Conservation (phyloP, 2,329 filamentous ascomycete species). For the Tympanopsis confertula region DNA sequence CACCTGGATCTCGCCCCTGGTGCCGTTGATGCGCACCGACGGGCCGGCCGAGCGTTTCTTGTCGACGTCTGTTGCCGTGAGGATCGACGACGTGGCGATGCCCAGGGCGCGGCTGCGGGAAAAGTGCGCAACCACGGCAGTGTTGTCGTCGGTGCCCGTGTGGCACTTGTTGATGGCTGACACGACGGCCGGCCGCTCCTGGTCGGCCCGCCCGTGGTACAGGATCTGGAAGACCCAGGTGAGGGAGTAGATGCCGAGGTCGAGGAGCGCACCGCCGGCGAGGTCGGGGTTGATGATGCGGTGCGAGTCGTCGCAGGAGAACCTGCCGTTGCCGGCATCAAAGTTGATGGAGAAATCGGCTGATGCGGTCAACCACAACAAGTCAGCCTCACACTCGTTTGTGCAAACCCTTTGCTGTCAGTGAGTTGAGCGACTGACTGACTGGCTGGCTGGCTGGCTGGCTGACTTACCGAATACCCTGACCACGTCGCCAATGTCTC, state of each 20-base stretch:
- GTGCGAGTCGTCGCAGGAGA: constrained; percentile 47
- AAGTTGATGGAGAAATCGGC: constrained; percentile 51
- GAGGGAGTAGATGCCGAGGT: constrained; percentile 78
- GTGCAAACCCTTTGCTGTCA: too few species aligned
- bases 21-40: constrained; percentile 69
- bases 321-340: constrained; percentile 40
- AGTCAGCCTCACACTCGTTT: too few species aligned
- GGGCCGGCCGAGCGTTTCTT: constrained; percentile 46
- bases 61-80: constrained; percentile 50
- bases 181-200: constrained; percentile 57
- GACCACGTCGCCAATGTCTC: constrained; percentile 47
- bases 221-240: constrained; percentile 87
- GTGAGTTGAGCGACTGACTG: too few species aligned
- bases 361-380: too few species aligned
- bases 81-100: constrained; percentile 57
- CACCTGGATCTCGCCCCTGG: constrained; percentile 73
- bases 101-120: constrained; percentile 58
- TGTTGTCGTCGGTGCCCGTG: constrained; percentile 67
- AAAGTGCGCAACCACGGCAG: constrained; percentile 69
- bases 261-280: constrained; percentile 71
- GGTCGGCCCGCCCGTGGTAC: constrained; percentile 66
- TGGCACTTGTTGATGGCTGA: constrained; percentile 60
- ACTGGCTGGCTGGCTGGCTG: too few species aligned
- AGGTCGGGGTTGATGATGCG: constrained; percentile 75
- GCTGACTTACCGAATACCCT: too few species aligned